These are phyloP conservation scores for Telopea speciosissima DNA, from an alignment of 177 flowering plant species.

Conservation along the genomic window DNA sequence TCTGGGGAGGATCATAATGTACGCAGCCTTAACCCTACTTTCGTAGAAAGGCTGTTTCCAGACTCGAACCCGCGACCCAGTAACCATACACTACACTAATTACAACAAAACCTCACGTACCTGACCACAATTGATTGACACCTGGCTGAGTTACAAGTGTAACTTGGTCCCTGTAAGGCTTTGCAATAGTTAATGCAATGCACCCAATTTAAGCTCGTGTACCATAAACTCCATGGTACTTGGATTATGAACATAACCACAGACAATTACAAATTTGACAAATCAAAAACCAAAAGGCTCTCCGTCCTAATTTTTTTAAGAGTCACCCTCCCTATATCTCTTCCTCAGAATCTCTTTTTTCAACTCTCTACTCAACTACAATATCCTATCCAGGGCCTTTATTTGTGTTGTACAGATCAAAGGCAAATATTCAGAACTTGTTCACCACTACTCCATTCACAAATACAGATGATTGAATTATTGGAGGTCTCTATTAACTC, in stretches of 20 bases:
- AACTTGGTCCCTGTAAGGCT: too few species aligned
- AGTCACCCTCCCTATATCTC: neutral
- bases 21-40: too few species aligned
- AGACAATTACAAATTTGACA: too few species aligned
- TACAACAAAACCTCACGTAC: too few species aligned
- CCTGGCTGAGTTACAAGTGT: too few species aligned
- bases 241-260: neutral
- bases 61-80: too few species aligned
- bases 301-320: neutral
- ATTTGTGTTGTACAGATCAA: neutral
- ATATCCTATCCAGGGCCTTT: neutral
- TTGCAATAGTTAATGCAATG: too few species aligned
- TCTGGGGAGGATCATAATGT: too few species aligned
- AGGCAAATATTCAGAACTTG: neutral
- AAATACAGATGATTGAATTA: neutral
- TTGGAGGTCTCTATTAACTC: neutral
- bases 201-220: neutral
- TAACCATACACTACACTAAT: too few species aligned
- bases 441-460: neutral
- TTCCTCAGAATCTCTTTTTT: neutral
- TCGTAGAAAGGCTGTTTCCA: too few species aligned
- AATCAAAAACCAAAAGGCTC: neutral
- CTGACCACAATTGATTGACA: too few species aligned
- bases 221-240: neutral
- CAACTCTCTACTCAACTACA: neutral